Percentiles rank a stretch among this genome's conserved stretches.
phyloP scores from a whole-genome alignment of 306 rosid genomes.

The Prinsepia uniflora region DNA sequence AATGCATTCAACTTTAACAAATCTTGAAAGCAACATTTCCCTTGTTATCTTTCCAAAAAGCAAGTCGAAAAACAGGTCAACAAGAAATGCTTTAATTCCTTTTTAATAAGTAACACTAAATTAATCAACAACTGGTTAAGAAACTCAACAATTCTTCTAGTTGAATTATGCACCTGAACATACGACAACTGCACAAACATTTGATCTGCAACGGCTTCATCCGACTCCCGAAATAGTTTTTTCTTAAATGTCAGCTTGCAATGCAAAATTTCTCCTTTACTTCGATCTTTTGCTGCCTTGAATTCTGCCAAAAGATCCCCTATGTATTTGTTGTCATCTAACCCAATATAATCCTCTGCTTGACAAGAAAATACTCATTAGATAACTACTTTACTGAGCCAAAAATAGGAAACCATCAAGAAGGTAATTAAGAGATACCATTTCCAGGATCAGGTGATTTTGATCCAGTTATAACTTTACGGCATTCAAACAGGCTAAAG shows the following conservation, averaged over 20 bases:
- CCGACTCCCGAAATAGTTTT: conserved; percentile 89
- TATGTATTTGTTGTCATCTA: conserved; percentile 85
- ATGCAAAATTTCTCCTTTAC: conserved; percentile 89
- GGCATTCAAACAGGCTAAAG: conserved; percentile 86
- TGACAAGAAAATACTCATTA: conserved; percentile 33
- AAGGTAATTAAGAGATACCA: conserved; percentile 41
- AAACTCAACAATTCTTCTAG: conserved; percentile 1
- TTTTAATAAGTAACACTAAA: not conserved
- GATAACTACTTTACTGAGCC: conserved; percentile 21
- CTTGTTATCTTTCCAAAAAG: not conserved
- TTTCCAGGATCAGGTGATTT: conserved; percentile 78
- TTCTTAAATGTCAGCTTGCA: conserved; percentile 80
- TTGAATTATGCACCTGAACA: conserved; percentile 61
- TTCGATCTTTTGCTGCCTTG: conserved; percentile 83
- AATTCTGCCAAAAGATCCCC: conserved; percentile 86
- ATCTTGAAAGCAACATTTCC: not conserved
- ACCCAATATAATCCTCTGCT: conserved; percentile 79
- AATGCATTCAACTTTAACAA: conserved; percentile 4
- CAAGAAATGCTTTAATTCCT: not conserved
- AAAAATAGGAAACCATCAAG: conserved; percentile 16
- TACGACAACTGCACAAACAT: conserved; percentile 91
- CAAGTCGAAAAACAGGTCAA: not conserved
- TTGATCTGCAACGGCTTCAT: conserved; percentile 85
- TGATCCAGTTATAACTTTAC: conserved; percentile 63
- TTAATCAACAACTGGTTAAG: not conserved